A percentile compares a stretch with the other conserved stretches of the same genome.
Conservation (phyloP, 2,329 filamentous ascomycete species). For the Lasiodiplodia theobromae region DNA sequence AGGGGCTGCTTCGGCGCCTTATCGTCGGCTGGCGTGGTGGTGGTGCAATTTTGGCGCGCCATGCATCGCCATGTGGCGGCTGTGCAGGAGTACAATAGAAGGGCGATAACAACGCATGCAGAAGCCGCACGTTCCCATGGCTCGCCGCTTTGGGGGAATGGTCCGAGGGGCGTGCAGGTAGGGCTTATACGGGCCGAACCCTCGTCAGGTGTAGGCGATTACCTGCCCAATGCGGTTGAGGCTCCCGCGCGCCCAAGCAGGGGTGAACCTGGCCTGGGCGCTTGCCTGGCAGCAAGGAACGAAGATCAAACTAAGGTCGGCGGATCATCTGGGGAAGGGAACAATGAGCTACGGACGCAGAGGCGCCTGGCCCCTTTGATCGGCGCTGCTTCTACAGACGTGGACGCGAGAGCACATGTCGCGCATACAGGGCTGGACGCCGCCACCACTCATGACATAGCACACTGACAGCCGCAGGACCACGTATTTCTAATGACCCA, state of each 20-base stretch:
- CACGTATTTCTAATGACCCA: not conserved
- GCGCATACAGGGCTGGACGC: constrained; percentile 4
- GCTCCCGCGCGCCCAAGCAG: constrained; percentile 13
- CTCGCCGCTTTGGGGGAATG: constrained; percentile 1
- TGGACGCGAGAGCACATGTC: constrained; percentile 15
- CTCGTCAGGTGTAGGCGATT: constrained; percentile 19
- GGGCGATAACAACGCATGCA: constrained; percentile 19
- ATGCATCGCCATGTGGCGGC: constrained; percentile 2
- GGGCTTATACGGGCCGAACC: constrained; percentile 23
- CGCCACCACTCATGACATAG: not conserved
- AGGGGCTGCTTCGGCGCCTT: not conserved
- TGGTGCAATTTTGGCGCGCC: not conserved
- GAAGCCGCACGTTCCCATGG: constrained; percentile 1
- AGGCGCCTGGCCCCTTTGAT: constrained; percentile 18
- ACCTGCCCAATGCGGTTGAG: constrained; percentile 15
- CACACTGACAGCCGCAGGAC: not conserved
- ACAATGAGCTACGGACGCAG: constrained; percentile 5
- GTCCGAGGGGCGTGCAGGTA: constrained; percentile 18
- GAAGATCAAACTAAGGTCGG: constrained; percentile 21
- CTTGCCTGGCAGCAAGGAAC: constrained; percentile 16
- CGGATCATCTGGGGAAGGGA: constrained; percentile 21
- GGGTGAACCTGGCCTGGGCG: constrained; percentile 12
- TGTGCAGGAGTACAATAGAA: not conserved
- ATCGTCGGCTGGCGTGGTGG: not conserved
- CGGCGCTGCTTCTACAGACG: constrained; percentile 13